Percentiles rank a stretch among this genome's conserved stretches.
These are phyloP conservation scores for Cyphellophora europaea DNA, from an alignment of 2,329 filamentous ascomycete genomes.

Conservation along the genomic window DNA sequence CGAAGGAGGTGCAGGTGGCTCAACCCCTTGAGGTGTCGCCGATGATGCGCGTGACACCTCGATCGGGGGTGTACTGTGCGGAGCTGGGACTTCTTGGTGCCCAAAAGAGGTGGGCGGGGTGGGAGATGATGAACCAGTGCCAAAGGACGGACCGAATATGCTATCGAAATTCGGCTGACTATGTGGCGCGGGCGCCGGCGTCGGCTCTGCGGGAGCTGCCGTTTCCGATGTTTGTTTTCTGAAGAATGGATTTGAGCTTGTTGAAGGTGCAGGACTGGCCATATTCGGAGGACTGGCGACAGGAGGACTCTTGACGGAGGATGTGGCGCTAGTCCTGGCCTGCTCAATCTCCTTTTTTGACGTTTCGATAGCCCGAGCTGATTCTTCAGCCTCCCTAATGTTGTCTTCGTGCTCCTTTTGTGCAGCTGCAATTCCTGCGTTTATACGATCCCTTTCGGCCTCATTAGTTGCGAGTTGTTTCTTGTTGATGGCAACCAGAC, in stretches of 20 bases:
- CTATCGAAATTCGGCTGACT: slow-evolving; percentile 65
- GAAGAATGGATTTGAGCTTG: slow-evolving; percentile 88
- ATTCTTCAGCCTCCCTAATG: slow-evolving; percentile 38
- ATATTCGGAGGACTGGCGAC: slow-evolving; percentile 35
- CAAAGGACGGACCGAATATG: slow-evolving; percentile 67
- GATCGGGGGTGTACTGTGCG: not conserved
- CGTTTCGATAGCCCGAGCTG: slow-evolving; percentile 27
- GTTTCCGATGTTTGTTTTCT: slow-evolving; percentile 49
- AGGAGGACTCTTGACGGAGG: slow-evolving; percentile 12
- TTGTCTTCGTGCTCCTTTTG: slow-evolving; percentile 53
- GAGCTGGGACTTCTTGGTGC: slow-evolving; percentile 30
- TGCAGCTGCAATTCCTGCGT: slow-evolving; percentile 64
- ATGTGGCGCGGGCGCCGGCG: slow-evolving; percentile 7
- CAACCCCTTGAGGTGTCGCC: slow-evolving; percentile 18
- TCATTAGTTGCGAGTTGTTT: slow-evolving; percentile 90
- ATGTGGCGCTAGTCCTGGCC: slow-evolving; percentile 12
- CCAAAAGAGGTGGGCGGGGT: slow-evolving; percentile 53
- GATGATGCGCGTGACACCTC: slow-evolving; percentile 24
- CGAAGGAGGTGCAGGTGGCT: slow-evolving; percentile 55
- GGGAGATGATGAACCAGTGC: slow-evolving; percentile 33
- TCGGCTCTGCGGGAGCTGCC: slow-evolving; percentile 11
- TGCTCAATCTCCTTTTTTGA: slow-evolving; percentile 25
- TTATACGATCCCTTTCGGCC: slow-evolving; percentile 77
- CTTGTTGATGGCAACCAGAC: slow-evolving; percentile 94
- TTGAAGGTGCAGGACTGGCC: slow-evolving; percentile 56